A percentile compares a stretch with the other conserved stretches of the same genome.
Conservation (phyloP, 805 yeast genomes). For the Grigorovia transvaalensis region DNA sequence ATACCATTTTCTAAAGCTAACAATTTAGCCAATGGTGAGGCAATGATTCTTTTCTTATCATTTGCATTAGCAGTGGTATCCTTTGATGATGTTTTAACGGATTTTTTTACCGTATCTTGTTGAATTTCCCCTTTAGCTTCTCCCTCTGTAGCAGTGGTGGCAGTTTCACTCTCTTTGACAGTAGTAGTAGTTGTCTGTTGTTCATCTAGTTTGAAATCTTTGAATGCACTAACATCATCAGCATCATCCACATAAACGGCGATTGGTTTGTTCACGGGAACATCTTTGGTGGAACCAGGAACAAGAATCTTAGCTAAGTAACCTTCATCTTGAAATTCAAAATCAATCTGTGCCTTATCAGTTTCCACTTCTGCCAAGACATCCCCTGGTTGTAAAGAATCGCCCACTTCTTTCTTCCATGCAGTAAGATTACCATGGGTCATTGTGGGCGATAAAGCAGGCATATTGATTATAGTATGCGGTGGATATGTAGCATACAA, state of each 20-base stretch:
- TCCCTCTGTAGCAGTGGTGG: not conserved
- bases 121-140: no score
- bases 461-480: constrained; percentile 91
- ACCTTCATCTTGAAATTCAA: constrained; percentile 96
- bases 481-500: constrained; percentile 50
- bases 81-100: not conserved
- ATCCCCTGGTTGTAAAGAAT: constrained; percentile 81
- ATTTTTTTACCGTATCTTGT: not conserved
- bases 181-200: constrained; percentile 23
- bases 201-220: constrained; percentile 77
- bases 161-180: not conserved
- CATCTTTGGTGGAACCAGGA: constrained; percentile 76
- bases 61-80: constrained; percentile 24
- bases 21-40: constrained; percentile 91
- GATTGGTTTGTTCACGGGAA: constrained; percentile 91
- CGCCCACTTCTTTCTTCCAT: constrained; percentile 90
- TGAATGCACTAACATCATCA: constrained; percentile 79
- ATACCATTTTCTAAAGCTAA: constrained; percentile 89
- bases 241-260: constrained; percentile 91
- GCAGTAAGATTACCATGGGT: constrained; percentile 84
- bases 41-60: constrained; percentile 58
- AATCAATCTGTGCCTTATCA: constrained; percentile 96
- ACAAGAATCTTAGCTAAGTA: constrained; percentile 78
- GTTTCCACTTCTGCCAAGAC: constrained; percentile 95
- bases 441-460: constrained; percentile 99